phyloP scores from a whole-genome alignment of 768 basidiomycete genomes.

The Xerocomus spinulosus region DNA sequence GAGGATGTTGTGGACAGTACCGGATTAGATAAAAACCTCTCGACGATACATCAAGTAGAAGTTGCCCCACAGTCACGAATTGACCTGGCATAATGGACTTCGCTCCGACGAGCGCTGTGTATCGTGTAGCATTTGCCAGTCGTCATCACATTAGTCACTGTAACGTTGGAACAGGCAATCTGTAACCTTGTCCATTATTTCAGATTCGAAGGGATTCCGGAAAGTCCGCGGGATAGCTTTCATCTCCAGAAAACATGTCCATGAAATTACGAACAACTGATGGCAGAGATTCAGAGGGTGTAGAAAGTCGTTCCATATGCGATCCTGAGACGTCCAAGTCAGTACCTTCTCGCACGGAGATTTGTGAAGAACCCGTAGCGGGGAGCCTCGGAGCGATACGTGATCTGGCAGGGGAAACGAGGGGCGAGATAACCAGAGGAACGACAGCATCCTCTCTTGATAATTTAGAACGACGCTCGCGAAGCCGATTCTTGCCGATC shows the following conservation, averaged over 20 bases:
- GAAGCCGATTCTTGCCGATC: slow-evolving; percentile 11
- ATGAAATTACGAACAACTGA: slow-evolving; percentile 30
- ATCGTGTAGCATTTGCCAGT: neutral
- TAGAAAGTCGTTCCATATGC: neutral
- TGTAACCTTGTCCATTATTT: neutral
- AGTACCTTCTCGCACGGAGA: slow-evolving; percentile 8
- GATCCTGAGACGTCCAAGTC: slow-evolving; percentile 2
- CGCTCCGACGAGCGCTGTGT: neutral
- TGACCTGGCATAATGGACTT: slow-evolving; percentile 2
- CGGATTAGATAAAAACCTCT: slow-evolving; percentile 17
- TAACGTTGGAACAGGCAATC: neutral
- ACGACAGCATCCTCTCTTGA: slow-evolving; percentile 4
- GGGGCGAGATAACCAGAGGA: slow-evolving; percentile 21
- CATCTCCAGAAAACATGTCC: slow-evolving; percentile 32
- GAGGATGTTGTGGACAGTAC: slow-evolving; percentile 12
- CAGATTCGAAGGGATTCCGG: slow-evolving; percentile 27
- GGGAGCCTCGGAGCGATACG: slow-evolving; percentile 4
- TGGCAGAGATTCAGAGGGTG: slow-evolving; percentile 18
- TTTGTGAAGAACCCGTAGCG: neutral
- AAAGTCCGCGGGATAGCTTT: slow-evolving; percentile 33
- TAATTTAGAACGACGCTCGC: neutral
- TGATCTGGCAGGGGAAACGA: slow-evolving; percentile 25
- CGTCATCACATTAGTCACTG: neutral
- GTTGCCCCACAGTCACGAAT: slow-evolving; percentile 6
- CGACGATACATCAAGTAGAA: slow-evolving; percentile 15